phyloP scores from a whole-genome alignment of 2,329 filamentous ascomycete genomes.

The Xylariaceae sp. region DNA sequence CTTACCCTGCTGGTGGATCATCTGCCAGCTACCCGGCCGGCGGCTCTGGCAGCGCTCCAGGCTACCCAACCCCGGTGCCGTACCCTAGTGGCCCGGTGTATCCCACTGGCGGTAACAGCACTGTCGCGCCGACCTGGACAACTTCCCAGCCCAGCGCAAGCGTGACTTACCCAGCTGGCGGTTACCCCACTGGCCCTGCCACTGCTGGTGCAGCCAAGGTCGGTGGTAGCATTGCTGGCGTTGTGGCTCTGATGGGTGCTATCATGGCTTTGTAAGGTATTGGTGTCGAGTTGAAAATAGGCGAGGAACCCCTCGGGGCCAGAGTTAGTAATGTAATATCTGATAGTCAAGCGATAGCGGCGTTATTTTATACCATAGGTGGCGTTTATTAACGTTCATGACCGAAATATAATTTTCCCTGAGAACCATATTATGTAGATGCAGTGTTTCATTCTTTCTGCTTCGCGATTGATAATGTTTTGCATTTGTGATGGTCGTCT shows the following conservation, averaged over 20 bases:
- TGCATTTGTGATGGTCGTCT: too few relatives aligned
- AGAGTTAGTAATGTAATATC: slow-evolving; percentile 21
- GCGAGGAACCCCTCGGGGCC: too few relatives aligned
- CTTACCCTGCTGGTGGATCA: slow-evolving; percentile 11
- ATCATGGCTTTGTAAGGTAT: slow-evolving; percentile 30
- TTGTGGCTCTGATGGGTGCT: slow-evolving; percentile 34
- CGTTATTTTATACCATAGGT: slow-evolving; percentile 19
- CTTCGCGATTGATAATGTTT: too few relatives aligned
- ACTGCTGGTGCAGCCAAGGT: slow-evolving; percentile 37
- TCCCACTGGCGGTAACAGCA: slow-evolving; percentile 17
- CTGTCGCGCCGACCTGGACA: slow-evolving; percentile 8
- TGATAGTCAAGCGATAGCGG: slow-evolving; percentile 12
- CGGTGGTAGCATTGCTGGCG: slow-evolving; percentile 34
- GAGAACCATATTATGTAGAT: too few relatives aligned
- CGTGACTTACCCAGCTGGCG: background rate
- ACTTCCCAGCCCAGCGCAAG: slow-evolving; percentile 8
- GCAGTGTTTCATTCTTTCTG: too few relatives aligned
- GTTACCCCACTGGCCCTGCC: background rate
- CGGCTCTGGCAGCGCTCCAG: slow-evolving; percentile 5
- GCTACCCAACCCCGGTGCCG: background rate
- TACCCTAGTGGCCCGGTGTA: slow-evolving; percentile 13
- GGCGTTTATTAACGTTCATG: slow-evolving; percentile 21
- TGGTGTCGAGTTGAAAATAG: background rate
- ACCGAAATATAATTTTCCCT: slow-evolving; percentile 13
- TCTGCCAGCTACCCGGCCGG: slow-evolving; percentile 15